A percentile compares a stretch with the other conserved stretches of the same genome.
These are phyloP conservation scores for Erucastrum elatum DNA, from an alignment of 345 rosid species.

Conservation along the genomic window DNA sequence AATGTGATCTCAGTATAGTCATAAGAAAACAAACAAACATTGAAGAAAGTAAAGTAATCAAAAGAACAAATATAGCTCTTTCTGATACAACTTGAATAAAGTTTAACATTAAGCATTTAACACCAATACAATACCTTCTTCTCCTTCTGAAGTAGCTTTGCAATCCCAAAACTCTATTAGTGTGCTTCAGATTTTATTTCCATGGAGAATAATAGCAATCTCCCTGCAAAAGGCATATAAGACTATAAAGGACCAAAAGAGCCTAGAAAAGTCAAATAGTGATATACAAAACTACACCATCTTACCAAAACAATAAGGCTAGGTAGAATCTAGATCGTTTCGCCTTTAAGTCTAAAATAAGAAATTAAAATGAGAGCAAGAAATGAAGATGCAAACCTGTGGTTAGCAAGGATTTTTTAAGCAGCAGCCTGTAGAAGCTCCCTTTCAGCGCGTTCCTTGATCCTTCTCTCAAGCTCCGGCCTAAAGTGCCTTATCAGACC, in stretches of 20 bases:
- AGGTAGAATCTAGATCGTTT: neutral
- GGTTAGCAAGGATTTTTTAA: constrained; percentile 39
- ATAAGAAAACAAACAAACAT: constrained; percentile 26
- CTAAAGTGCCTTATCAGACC: constrained; percentile 96
- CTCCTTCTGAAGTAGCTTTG: constrained; percentile 26
- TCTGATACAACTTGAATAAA: constrained; percentile 20
- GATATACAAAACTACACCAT: neutral
- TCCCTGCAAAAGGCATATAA: constrained; percentile 14
- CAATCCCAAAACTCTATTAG: neutral
- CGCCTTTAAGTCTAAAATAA: constrained; percentile 3
- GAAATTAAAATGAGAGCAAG: constrained; percentile 1
- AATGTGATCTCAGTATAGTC: constrained; percentile 22
- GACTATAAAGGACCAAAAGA: neutral
- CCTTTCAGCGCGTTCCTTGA: constrained; percentile 81
- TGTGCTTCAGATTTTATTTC: constrained; percentile 35
- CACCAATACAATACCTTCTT: constrained; percentile 30
- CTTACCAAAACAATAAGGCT: neutral
- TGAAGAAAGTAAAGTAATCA: constrained; percentile 16
- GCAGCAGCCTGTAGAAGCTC: constrained; percentile 94
- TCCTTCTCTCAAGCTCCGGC: constrained; percentile 99
- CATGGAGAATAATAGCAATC: constrained; percentile 27
- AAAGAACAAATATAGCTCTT: constrained; percentile 15
- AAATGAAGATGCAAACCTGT: constrained; percentile 32
- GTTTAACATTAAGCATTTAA: constrained; percentile 1
- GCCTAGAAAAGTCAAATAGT: neutral